Evolutionary conservation across 1,284 basidiomycete genomes (phyloP), one percentile per base, ranked within the genome.

Genomic region (Ceratobasidium theobromae): DNA sequence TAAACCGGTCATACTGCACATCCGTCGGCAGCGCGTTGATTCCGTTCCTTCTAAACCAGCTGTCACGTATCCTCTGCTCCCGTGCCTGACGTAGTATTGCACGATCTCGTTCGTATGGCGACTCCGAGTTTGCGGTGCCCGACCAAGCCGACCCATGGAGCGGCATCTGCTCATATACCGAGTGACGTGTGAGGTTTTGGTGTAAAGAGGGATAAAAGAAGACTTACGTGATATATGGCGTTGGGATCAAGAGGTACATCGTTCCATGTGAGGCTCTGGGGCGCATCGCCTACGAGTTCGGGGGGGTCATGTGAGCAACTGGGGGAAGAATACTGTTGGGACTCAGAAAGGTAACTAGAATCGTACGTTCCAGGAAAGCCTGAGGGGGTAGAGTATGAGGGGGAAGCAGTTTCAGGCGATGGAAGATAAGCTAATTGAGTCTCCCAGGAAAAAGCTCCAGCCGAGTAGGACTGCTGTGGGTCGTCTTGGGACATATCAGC

Each of bases 201-300:
- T 45, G 35, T 60, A 60, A 60, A 35, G 21, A 12, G 6, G 43
- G 21, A 21, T 23, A 18, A 18, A 35, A 32, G 18, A 41, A 23
- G 2, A 18, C 16, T 65, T 65, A 65, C 60, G 51, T 65, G 60
- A 53, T 65, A 65, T 5, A 65, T 65, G 25, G 60, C 60, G 40
- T 65, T 53, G 28, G 60, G 60, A 30, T 65, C 60, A 23, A 65
- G 60, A 11, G 60, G 60, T 21, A 65, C 40, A 40, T 65, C 60
- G 14, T 25, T 18, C 60, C 60, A 65, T 25, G 60, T 25, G 40
- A 49, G 51, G 60, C 51, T 18, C n/a, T 30, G 5, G 21, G 49
- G 30, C 18, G 38, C 28, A 27, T 23, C 21, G 40, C 14, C 38
- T 18, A 25, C 23, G 16, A 40, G 25, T 23, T 18, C 60, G 14